Conservation (phyloP, 2,329 filamentous ascomycete genomes). For the Claviceps pazoutovae region DNA sequence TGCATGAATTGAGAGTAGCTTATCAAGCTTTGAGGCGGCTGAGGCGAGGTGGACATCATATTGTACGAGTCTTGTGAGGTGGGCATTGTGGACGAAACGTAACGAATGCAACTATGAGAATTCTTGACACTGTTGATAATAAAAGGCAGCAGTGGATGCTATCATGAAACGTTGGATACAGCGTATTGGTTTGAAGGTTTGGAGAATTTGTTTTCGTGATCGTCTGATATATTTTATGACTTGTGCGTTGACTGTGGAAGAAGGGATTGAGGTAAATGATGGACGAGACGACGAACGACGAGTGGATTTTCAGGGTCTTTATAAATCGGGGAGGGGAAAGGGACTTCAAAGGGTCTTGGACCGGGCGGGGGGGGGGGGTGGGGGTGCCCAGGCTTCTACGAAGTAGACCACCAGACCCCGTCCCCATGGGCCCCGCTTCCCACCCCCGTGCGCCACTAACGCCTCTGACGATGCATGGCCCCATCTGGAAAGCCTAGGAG, state of each 20-base stretch:
- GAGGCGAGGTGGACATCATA: slow-evolving; percentile 22
- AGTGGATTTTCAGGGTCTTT: slow-evolving; percentile 11
- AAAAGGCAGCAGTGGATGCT: too few species aligned
- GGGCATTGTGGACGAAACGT: slow-evolving; percentile 19
- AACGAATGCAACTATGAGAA: background rate
- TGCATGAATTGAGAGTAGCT: slow-evolving; percentile 49
- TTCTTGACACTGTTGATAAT: too few species aligned
- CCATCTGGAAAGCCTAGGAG: background rate
- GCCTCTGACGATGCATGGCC: background rate
- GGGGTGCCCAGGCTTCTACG: too few species aligned
- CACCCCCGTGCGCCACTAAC: background rate
- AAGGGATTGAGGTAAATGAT: background rate
- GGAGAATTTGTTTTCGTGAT: background rate
- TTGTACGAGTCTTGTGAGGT: slow-evolving; percentile 25
- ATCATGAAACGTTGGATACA: too few species aligned
- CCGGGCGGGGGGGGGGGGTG: too few species aligned
- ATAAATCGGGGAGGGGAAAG: slow-evolving; percentile 5
- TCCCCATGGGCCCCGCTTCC: background rate
- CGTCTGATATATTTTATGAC: background rate
- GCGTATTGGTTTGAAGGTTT: background rate
- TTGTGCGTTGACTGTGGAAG: background rate
- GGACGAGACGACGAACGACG: background rate
- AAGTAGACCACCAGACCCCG: background rate
- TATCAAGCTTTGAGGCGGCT: slow-evolving; percentile 33
- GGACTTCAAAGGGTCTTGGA: too few species aligned